Evolutionary conservation across 2,329 filamentous ascomycete genomes (phyloP), one percentile per base, ranked within the genome.

Genomic region (Tolypocladium paradoxum): DNA sequence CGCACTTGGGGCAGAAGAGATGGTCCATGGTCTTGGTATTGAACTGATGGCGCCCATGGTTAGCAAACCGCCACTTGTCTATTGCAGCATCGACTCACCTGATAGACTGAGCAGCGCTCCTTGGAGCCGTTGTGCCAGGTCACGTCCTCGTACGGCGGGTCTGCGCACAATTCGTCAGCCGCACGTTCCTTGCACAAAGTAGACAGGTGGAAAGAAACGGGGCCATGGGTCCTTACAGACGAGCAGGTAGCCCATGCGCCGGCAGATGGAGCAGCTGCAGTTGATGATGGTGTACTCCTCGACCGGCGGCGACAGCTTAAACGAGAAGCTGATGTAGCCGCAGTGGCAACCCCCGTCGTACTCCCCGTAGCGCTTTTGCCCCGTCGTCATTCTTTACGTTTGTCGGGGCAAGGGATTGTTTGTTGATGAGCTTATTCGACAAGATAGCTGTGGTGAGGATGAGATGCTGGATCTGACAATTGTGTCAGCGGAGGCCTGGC

Each of bases 191-290:
- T 4, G 18, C 47, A 34, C 24, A 22, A 37, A 24, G 48, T 20
- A 11, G 22, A 22, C 12, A 11, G 9, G 6, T 5, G 12, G 6
- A 24, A 0, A 18, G 34, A 18, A 9, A 14, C 11, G 48, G 8
- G 6, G 18, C 20, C 29, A 29, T 29, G 7, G 24, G 27, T 2
- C 65, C 68, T 54, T 61, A 74, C 73, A 77, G 45, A 78, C 68
- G 31, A 79, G 67, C 27, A 79, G 65, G 54, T 79, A 78, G 0
- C 77, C 78, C 36, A 73, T 70, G n/a, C 74, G 69, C 1, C 65
- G 62, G 60, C 77, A 81, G 54, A 75, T 74, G 36, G 77, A 80
- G 63, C 78, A 81, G 60, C 74, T 77, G 68, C 78, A 81, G 22
- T 71, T 61, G n/a, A 74, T 48, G 4, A 78, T 70, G 54, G 69